Evolutionary conservation across 2,329 filamentous ascomycete genomes (phyloP), one percentile per base, ranked within the genome.

Genomic region (Fusarium anguioides): DNA sequence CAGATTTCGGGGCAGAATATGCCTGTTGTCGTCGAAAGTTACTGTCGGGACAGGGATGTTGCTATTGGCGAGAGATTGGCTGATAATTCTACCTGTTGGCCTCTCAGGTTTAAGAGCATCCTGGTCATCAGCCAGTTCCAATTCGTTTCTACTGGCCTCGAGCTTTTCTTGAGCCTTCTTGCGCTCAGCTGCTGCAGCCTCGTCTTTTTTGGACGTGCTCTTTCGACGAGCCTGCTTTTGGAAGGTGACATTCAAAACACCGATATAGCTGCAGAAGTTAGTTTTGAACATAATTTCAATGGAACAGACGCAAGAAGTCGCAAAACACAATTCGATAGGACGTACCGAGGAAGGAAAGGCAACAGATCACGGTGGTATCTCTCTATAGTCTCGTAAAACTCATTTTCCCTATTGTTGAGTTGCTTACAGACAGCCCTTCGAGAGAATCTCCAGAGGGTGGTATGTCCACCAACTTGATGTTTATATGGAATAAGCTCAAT

Each of bases 331-430:
- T 49, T 45, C 31, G 60, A 54, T 36, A 45, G 52, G 46, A 75
- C 82, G 66, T 82, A 91, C 89, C 94, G 93, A 68, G 96, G 96
- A 67, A 99, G 84, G 76, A 98, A 99, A 39, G 91, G 89, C 60
- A 99, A 82, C 73, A 99, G 85, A 75, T 97, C 91, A 67, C 94
- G 92, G 78, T 99, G 95, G 70, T 93, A 89, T 74, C 88, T 89
- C 81, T 99, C 96, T 73, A 98, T 93, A 53, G 91, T 96, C 80
- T 99, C 96, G 78, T 99, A 99, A 76, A 99, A 99, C 80, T 97
- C 93, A 79, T 99, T 99, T 77, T 99, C 96, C 74, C 95, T 88
- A 77, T 97, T 99, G 78, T 97, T 99, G 75, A 99, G 86, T 80
- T 97, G 94, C 80, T 99, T 99, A 84, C 96, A 99, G 12, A 99